Conservation (phyloP, 73 alveolate species). For the Paramecium biaurelia region DNA sequence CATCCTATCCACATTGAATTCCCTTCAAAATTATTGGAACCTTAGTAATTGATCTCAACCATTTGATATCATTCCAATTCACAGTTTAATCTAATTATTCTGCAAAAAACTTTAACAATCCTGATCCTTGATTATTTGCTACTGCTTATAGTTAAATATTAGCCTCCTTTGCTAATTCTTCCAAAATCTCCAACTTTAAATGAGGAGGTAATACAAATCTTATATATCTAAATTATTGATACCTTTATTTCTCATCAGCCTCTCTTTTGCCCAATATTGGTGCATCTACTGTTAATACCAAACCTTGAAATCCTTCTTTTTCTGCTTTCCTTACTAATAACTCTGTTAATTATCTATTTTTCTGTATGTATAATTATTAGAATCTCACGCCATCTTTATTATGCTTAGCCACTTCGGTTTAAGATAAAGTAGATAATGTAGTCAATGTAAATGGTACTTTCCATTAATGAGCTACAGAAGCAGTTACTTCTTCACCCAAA, state of each 20-base stretch:
- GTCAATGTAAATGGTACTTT: slow-evolving; percentile 69
- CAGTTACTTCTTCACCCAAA: slow-evolving; percentile 80
- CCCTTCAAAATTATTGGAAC: slow-evolving; percentile 86
- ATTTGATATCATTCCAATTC: slow-evolving; percentile 78
- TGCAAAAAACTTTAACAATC: slow-evolving; percentile 72
- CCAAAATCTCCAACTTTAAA: slow-evolving; percentile 68
- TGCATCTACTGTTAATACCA: slow-evolving; percentile 87
- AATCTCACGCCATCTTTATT: slow-evolving; percentile 63
- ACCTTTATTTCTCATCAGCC: slow-evolving; percentile 73
- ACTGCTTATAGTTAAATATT: neutral
- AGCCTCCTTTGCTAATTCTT: slow-evolving; percentile 45
- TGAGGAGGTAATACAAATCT: slow-evolving; percentile 76
- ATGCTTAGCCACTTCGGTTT: slow-evolving; percentile 74
- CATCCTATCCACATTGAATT: slow-evolving; percentile 86
- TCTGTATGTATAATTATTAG: slow-evolving; percentile 62
- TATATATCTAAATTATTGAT: neutral
- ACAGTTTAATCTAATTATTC: slow-evolving; percentile 72
- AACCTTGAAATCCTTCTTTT: slow-evolving; percentile 70
- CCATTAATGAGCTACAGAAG: slow-evolving; percentile 69
- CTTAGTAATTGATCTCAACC: slow-evolving; percentile 68
- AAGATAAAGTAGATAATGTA: slow-evolving; percentile 70
- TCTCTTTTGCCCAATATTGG: slow-evolving; percentile 80
- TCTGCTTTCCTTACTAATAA: slow-evolving; percentile 73
- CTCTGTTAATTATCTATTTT: slow-evolving; percentile 69
- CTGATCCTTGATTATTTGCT: slow-evolving; percentile 67